Evolutionary conservation across 768 basidiomycete species (phyloP).

Genomic region (Mycena rosella): DNA sequence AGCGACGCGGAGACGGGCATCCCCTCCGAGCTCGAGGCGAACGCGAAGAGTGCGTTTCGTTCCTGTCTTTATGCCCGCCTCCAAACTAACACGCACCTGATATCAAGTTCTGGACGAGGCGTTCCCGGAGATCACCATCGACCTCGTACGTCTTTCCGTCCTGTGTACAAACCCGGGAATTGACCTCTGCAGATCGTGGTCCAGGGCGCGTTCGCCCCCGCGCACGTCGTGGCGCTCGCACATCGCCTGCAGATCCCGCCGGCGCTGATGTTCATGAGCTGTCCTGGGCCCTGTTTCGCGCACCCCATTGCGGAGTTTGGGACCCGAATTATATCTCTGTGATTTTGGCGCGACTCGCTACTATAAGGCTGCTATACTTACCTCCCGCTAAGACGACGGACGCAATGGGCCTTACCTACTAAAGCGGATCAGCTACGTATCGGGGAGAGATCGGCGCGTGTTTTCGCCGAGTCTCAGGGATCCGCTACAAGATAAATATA

Average conservation of each 20-base stretch:
- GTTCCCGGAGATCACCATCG: conserved; percentile 74
- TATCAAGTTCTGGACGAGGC: conserved; percentile 54
- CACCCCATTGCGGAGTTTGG: conserved; percentile 63
- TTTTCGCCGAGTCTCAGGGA: too few relatives aligned
- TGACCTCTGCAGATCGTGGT: conserved; percentile 59
- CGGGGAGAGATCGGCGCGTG: too few relatives aligned
- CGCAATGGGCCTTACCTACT: too few relatives aligned
- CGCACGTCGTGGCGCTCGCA: conserved; percentile 62
- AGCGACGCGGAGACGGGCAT: conserved; percentile 60
- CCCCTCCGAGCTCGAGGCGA: conserved; percentile 81
- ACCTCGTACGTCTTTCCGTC: conserved; percentile 56
- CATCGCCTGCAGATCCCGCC: conserved; percentile 62
- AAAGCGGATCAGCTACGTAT: too few relatives aligned
- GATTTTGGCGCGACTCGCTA: neutral
- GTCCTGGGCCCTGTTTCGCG: conserved; percentile 62
- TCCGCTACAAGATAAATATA: too few relatives aligned
- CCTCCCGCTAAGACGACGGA: too few relatives aligned
- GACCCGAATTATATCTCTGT: conserved; percentile 62
- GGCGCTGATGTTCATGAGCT: conserved; percentile 73
- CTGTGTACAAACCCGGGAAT: too few relatives aligned
- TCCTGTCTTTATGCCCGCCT: neutral
- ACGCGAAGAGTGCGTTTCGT: conserved; percentile 66
- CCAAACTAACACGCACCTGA: neutral
- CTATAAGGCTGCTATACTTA: too few relatives aligned
- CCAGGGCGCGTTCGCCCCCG: conserved; percentile 57